These are phyloP conservation scores for Botrytis paeoniae DNA, from an alignment of 2,329 filamentous ascomycete species.

Conservation along the genomic window DNA sequence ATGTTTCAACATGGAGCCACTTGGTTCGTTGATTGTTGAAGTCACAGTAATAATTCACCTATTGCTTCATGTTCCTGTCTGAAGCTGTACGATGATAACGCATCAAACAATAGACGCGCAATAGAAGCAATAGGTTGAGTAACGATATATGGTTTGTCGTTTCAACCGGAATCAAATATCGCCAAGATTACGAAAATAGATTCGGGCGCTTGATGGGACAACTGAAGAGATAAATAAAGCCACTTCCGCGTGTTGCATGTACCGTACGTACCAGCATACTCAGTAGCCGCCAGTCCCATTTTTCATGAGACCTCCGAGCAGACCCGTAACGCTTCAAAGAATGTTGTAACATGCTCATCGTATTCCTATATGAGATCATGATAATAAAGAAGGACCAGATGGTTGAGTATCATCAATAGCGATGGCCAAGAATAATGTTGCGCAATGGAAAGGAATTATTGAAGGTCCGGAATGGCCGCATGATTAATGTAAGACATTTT, in stretches of 20 bases:
- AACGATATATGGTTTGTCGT: neutral
- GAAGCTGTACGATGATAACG: neutral
- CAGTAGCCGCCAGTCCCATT: conserved; percentile 16
- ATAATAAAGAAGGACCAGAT: neutral
- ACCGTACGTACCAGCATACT: neutral
- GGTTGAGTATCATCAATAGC: neutral
- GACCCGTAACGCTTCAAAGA: conserved; percentile 13
- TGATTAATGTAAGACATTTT: conserved; percentile 19
- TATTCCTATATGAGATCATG: conserved; percentile 6
- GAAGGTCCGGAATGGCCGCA: conserved; percentile 13
- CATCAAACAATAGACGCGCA: conserved; percentile 8
- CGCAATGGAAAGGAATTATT: neutral
- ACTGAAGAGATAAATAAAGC: conserved; percentile 7
- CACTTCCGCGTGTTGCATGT: conserved; percentile 12
- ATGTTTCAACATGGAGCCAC: conserved; percentile 1
- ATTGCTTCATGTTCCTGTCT: neutral
- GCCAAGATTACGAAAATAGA: conserved; percentile 15
- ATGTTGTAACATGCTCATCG: conserved; percentile 1
- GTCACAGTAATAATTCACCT: neutral
- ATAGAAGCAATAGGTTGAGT: neutral
- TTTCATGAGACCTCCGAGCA: conserved; percentile 7
- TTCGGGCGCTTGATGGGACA: conserved; percentile 14
- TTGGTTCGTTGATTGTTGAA: conserved; percentile 1
- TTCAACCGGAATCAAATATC: neutral
- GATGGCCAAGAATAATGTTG: conserved; percentile 9